These are phyloP conservation scores for Orbilia blumenaviensis DNA, from an alignment of 2,329 filamentous ascomycete genomes.

Conservation along the genomic window DNA sequence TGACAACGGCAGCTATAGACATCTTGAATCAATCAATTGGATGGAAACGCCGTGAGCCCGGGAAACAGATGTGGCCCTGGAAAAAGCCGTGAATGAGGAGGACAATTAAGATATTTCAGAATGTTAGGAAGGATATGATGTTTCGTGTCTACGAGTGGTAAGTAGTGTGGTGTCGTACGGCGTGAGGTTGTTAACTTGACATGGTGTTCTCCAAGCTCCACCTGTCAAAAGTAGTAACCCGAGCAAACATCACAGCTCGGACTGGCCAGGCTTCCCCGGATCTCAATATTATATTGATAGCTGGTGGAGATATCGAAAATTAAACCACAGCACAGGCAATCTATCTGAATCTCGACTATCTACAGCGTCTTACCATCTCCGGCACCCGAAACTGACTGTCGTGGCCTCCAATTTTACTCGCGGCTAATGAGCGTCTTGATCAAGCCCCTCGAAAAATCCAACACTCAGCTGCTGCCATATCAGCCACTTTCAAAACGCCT, in stretches of 20 bases:
- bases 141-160: slow-evolving; percentile 32
- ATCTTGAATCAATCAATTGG: slow-evolving; percentile 26
- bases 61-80: not conserved
- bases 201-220: slow-evolving; percentile 54
- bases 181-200: slow-evolving; percentile 43
- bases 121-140: slow-evolving; percentile 17
- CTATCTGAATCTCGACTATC: slow-evolving; percentile 1
- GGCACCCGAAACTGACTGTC: slow-evolving; percentile 1
- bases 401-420: slow-evolving; percentile 13
- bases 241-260: slow-evolving; percentile 31
- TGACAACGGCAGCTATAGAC: slow-evolving; percentile 41
- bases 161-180: not conserved
- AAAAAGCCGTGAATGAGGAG: not conserved
- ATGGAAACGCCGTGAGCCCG: slow-evolving; percentile 3
- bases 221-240: slow-evolving; percentile 34
- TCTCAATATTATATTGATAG: not conserved
- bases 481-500: not conserved
- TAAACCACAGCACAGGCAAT: not conserved
- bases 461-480: slow-evolving; percentile 17
- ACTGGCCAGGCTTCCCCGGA: slow-evolving; percentile 25
- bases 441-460: not conserved
- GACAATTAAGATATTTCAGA: not conserved
- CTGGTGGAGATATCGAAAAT: not conserved
- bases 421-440: too few relatives aligned
- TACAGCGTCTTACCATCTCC: not conserved